Evolutionary conservation across 768 basidiomycete species (phyloP).

Genomic region (Hygrophorus pudorinus): DNA sequence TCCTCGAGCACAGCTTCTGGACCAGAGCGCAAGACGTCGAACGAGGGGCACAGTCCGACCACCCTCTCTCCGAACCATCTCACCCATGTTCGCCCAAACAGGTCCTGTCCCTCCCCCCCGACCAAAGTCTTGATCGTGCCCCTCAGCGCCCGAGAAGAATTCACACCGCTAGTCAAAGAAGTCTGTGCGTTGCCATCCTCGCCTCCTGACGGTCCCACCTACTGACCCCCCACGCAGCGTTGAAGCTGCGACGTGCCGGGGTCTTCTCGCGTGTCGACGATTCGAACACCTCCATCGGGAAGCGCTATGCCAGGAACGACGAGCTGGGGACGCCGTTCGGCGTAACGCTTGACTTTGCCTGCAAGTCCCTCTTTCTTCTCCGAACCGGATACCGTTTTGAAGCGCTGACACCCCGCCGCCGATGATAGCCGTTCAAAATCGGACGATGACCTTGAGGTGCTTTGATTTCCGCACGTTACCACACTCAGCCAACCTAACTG

Average conservation of each 20-base stretch:
- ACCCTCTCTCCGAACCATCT: too few species aligned
- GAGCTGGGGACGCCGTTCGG: conserved; percentile 98
- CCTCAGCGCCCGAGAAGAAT: conserved; percentile 75
- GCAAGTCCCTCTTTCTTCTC: conserved; percentile 22
- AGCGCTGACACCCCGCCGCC: conserved; percentile 2
- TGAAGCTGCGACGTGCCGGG: conserved; percentile 79
- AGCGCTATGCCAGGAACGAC: conserved; percentile 95
- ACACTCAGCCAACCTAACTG: not conserved
- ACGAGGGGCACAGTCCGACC: conserved; percentile 81
- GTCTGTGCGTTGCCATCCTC: conserved; percentile 68
- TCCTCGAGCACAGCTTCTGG: conserved; percentile 97
- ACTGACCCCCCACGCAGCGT: conserved; percentile 40
- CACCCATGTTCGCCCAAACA: conserved; percentile 22
- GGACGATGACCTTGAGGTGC: conserved; percentile 89
- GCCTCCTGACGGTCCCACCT: conserved; percentile 2
- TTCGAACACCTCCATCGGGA: conserved; percentile 90
- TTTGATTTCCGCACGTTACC: conserved; percentile 19
- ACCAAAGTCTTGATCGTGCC: conserved; percentile 97
- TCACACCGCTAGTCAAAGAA: conserved; percentile 75
- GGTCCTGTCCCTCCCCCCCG: conserved; percentile 84
- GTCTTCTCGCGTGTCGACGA: conserved; percentile 93
- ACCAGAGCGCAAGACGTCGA: conserved; percentile 84
- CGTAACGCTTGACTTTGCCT: conserved; percentile 91
- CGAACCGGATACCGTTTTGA: conserved; percentile 2
- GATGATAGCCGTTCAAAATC: conserved; percentile 70